Evolutionary conservation across 139 green algal species (phyloP).

Genomic region (Ostreobium quekettii): DNA sequence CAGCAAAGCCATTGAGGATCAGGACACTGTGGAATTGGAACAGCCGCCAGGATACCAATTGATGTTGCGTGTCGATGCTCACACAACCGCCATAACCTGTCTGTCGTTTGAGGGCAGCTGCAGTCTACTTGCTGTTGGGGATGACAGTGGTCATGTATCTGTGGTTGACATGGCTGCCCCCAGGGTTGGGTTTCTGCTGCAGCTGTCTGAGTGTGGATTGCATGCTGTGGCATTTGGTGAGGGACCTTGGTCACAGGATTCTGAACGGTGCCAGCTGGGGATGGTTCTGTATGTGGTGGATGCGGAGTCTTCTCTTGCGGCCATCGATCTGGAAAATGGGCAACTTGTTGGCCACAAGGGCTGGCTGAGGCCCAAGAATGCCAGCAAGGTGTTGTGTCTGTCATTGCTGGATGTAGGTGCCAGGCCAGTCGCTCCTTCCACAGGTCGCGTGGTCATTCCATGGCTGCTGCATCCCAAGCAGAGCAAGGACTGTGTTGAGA

Average conservation of each 20-base stretch:
- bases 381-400: slow-evolving; percentile 14
- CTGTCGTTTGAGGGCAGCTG: slow-evolving; percentile 22
- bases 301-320: slow-evolving; percentile 5
- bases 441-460: too few species aligned
- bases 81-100: slow-evolving; percentile 22
- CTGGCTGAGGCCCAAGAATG: slow-evolving; percentile 26
- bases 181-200: neutral
- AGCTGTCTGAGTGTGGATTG: neutral
- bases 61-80: slow-evolving; percentile 23
- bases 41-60: slow-evolving; percentile 34
- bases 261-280: too few species aligned
- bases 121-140: slow-evolving; percentile 19
- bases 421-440: too few species aligned
- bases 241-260: too few species aligned
- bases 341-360: slow-evolving; percentile 20
- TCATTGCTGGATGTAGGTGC: slow-evolving; percentile 32
- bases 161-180: neutral
- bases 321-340: slow-evolving; percentile 18
- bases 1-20: slow-evolving; percentile 10
- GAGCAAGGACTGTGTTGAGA: too few species aligned
- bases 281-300: neutral
- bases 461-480: too few species aligned
- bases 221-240: neutral
- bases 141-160: neutral
- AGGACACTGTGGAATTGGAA: neutral